These are phyloP conservation scores for Pilobolus umbonatus DNA, from an alignment of 192 early-diverging fungal genomes.

Conservation along the genomic window DNA sequence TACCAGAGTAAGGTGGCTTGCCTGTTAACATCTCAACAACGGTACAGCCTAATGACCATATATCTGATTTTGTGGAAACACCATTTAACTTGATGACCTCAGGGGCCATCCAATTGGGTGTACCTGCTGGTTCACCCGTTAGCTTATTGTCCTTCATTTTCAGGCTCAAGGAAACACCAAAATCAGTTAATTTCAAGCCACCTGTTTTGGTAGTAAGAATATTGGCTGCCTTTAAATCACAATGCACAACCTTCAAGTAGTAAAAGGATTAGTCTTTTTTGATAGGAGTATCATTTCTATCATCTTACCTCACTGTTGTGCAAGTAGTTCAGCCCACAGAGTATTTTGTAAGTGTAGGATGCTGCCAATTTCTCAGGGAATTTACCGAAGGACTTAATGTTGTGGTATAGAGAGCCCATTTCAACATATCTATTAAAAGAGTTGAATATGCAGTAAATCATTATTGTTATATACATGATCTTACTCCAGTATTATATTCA, in stretches of 20 bases:
- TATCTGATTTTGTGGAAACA: constrained; percentile 82
- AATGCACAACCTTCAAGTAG: constrained; percentile 62
- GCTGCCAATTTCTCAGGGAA: constrained; percentile 90
- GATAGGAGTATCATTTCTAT: background rate
- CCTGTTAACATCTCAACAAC: constrained; percentile 90
- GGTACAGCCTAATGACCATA: constrained; percentile 95
- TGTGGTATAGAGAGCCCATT: constrained; percentile 85
- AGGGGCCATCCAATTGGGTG: constrained; percentile 86
- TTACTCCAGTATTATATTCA: constrained; percentile 82
- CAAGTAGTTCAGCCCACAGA: constrained; percentile 83
- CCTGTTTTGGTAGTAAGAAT: constrained; percentile 93
- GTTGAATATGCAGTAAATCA: background rate
- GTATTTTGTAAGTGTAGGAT: constrained; percentile 81
- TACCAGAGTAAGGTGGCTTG: constrained; percentile 81
- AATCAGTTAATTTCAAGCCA: constrained; percentile 91
- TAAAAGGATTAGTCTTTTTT: background rate
- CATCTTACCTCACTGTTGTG: constrained; percentile 69
- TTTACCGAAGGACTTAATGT: constrained; percentile 82
- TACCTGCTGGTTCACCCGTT: constrained; percentile 63
- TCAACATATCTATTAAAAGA: constrained; percentile 59
- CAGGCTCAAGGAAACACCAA: constrained; percentile 90
- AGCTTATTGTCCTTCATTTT: constrained; percentile 62
- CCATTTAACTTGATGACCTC: constrained; percentile 90
- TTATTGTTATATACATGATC: background rate
- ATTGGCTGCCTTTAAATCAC: constrained; percentile 95